Evolutionary conservation across 306 rosid genomes (phyloP).

Genomic region (Fagus sylvatica): DNA sequence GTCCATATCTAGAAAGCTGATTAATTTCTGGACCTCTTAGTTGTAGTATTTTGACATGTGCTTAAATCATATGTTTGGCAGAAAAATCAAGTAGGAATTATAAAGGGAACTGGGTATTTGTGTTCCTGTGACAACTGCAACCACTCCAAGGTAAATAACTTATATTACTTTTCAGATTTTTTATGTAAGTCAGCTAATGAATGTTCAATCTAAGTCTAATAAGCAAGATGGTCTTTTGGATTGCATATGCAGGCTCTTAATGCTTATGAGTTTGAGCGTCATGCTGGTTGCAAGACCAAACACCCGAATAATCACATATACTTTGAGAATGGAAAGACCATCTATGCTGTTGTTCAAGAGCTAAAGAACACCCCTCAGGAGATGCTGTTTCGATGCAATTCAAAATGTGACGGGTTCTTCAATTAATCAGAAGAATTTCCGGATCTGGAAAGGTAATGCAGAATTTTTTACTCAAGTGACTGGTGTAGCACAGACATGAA

Average conservation of each 20-base stretch:
- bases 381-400: conserved; percentile 78
- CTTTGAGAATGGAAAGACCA: conserved; percentile 92
- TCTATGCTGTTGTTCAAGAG: conserved; percentile 93
- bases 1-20: conserved; percentile 20
- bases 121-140: conserved; percentile 84
- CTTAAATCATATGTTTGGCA: conserved; percentile 38
- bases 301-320: conserved; percentile 95
- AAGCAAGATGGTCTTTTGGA: conserved; percentile 33
- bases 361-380: conserved; percentile 90
- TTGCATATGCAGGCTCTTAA: conserved; percentile 71
- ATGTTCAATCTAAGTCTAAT: conserved; percentile 19
- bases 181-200: neutral
- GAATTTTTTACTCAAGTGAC: conserved; percentile 17
- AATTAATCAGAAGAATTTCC: conserved; percentile 81
- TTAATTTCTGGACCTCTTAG: conserved; percentile 5
- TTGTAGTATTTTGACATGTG: conserved; percentile 7
- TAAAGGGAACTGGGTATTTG: conserved; percentile 90
- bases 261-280: conserved; percentile 96
- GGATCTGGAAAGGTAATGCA: conserved; percentile 74
- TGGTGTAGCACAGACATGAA: conserved; percentile 12
- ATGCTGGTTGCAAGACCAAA: conserved; percentile 94
- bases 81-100: conserved; percentile 72
- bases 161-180: conserved; percentile 14
- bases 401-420: conserved; percentile 78
- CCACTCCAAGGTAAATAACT: conserved; percentile 64